phyloP scores from a whole-genome alignment of 2,329 filamentous ascomycete species.

The Talaromyces sp. region DNA sequence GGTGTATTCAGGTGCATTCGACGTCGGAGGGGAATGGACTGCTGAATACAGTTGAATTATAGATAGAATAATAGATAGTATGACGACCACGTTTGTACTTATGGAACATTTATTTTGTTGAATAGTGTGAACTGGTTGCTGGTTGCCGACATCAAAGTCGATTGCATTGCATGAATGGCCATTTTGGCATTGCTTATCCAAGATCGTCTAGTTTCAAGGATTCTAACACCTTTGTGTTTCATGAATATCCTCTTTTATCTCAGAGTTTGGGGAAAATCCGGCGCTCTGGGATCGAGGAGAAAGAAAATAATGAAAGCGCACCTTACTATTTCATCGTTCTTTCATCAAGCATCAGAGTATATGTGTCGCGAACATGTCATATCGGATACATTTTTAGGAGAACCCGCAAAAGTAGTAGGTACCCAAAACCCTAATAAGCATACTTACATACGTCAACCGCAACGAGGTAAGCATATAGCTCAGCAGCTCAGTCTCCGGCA shows the following conservation, averaged over 20 bases:
- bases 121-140: not conserved
- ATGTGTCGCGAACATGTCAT: no score
- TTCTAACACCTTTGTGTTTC: not conserved
- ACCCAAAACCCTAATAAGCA: not conserved
- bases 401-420: not conserved
- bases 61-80: not conserved
- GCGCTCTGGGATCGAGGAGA: not conserved
- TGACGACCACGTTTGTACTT: not conserved
- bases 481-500: not conserved
- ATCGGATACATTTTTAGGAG: not conserved
- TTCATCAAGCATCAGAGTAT: not conserved
- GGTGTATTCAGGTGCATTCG: not conserved
- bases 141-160: not conserved
- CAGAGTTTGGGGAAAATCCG: not conserved
- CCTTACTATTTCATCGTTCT: not conserved
- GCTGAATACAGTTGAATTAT: not conserved
- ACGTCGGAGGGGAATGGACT: not conserved
- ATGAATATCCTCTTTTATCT: not conserved
- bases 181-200: not conserved
- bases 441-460: not conserved
- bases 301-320: not conserved
- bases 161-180: not conserved
- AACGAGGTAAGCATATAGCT: not conserved
- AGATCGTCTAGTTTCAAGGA: not conserved
- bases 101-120: not conserved